Base-by-base conservation (phyloP, 805 yeast species). In the Danielia oregonensis region DNA sequence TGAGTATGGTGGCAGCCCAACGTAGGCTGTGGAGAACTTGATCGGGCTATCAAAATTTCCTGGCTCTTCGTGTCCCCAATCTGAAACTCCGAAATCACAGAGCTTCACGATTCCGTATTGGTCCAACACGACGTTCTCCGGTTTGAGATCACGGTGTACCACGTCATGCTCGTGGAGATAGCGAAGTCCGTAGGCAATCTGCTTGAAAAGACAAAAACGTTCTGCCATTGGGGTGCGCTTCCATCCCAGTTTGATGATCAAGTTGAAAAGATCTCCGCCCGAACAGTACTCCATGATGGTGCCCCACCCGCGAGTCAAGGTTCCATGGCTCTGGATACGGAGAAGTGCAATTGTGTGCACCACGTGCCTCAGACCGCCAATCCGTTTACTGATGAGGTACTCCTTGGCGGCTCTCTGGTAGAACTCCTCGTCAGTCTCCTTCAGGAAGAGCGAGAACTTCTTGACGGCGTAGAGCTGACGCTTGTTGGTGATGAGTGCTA, bases 1-100 rank as follows among this genome's bases (percentile, higher is more conserved):
- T 9, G 82, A 76, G 55, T 82, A 84, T 1, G 93, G 93, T 3
- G 93, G 86, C 1, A 89, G 82, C 2, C 94, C 93, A 27, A 82
- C 82, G 54, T 73, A 72, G 2, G 76, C 63, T 26, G 70, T 62
- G 46, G 71, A 57, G 21, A 49, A 30, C 32, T 57, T 59, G 9
- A 72, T 42, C 3, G 65, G 63, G 16, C 76, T 66, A 0, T 55
- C 45, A 14, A 72, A 59, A 55, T 82, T 75, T 1, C 74, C 71
- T 1, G 74, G 74, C 14, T 55, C 64, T 33, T 59, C 71, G 54
- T 78, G 81, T 12, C 80, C 84, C 52, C 74, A 74, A 33, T 74
- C 81, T 32, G 85, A 76, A 23, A 83, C 83, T 39, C 93, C 93
- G 55, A 82, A 83, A 63, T 83, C 93, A 21, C 87, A 79, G 18